Conservation (phyloP, 1,284 basidiomycete species). For the Tremellales sp. region DNA sequence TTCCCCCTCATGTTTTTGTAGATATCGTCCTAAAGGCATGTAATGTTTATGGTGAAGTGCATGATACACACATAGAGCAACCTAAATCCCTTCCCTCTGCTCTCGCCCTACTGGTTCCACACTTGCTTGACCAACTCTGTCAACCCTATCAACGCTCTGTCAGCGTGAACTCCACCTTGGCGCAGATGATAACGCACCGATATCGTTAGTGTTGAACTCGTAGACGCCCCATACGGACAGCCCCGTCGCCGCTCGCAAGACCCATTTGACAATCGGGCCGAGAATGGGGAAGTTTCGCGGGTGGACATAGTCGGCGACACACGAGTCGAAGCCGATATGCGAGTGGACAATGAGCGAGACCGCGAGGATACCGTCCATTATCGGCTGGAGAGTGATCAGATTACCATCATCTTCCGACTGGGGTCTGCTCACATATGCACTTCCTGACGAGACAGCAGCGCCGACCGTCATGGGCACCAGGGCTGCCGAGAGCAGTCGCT, state of each 20-base stretch:
- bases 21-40: no score
- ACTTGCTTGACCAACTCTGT: slow-evolving; percentile 65
- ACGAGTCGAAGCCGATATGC: slow-evolving; percentile 76
- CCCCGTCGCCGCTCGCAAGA: slow-evolving; percentile 70
- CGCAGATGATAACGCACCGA: slow-evolving; percentile 59
- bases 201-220: slow-evolving; percentile 95
- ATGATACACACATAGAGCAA: no score
- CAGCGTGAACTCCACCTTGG: slow-evolving; percentile 2
- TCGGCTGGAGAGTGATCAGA: slow-evolving; percentile 51
- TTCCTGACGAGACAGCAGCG: slow-evolving; percentile 68
- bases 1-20: no score
- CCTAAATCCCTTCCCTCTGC: no score
- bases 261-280: slow-evolving; percentile 69
- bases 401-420: background rate
- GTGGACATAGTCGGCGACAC: slow-evolving; percentile 86
- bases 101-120: slow-evolving; percentile 61
- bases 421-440: slow-evolving; percentile 55
- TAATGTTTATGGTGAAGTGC: no score
- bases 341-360: slow-evolving; percentile 86
- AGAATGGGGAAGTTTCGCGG: slow-evolving; percentile 83
- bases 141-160: slow-evolving; percentile 53
- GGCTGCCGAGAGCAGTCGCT: slow-evolving; percentile 80
- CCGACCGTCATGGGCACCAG: slow-evolving; percentile 84
- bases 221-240: slow-evolving; percentile 88
- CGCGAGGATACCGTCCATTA: slow-evolving; percentile 84